Base-by-base conservation (phyloP, 805 yeast species). In the Isabelozyma rhagii region DNA sequence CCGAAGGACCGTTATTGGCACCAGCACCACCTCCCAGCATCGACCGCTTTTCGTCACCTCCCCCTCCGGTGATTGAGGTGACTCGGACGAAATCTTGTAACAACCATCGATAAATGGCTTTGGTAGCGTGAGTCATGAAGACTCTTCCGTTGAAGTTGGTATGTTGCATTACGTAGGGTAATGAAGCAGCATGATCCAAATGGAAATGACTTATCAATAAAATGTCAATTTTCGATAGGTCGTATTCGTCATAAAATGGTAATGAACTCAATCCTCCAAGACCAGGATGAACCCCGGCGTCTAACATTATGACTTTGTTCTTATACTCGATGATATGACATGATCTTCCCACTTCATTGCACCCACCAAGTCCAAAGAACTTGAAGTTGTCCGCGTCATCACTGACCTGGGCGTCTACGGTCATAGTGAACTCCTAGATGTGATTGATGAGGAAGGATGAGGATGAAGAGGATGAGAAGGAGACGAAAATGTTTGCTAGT, bases 231-330 rank as follows among this genome's bases (percentile, higher is more conserved):
- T 83, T 87, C 7, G 94, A 81, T 11, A 94, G 72, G 63, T 94
- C 99, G 64, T 85, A 94, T 62, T 92, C 97, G 67, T 94, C 99
- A 67, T 89, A 94, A 65, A 89, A 94, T 1, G 99, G 99, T 48
- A 94, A 72, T 3, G 97, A 89, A 28, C 93, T 86, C 55, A 91
- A 77, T 3, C 99, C 99, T 31, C 87, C 79, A 53, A 84, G 82
- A 0, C 97, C 99, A 1, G 99, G 99, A 69, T 94, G 99, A 29
- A 94, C 90, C 47, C 99, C 99, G 1, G 99, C 97, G 69, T 94
- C 99, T 46, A 94, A 61, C 99, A 94, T 94, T 45, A 94, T 85
- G 5, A 93, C 92, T 62, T 94, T 93, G 50, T 96, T 97, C 64
- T 90, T 91, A 69, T 87, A 94, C 57, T 88, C 92, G 31, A 94